These are phyloP conservation scores for Pseudogymnoascus sp. DNA, from an alignment of 2,329 filamentous ascomycete species.

Conservation along the genomic window DNA sequence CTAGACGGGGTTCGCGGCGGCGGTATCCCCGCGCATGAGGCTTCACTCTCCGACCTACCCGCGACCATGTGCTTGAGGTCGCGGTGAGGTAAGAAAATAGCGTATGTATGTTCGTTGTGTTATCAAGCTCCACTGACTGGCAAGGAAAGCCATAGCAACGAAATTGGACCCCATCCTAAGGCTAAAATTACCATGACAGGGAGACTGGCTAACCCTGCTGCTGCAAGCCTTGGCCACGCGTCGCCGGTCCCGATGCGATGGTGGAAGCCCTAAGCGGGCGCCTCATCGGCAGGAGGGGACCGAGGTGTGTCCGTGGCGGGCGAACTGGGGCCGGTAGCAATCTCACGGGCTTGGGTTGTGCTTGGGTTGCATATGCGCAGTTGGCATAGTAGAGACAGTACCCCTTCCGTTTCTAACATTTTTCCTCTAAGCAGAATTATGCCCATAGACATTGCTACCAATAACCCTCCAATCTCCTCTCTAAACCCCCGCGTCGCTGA, in stretches of 20 bases:
- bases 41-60: background rate
- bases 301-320: background rate
- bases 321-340: background rate
- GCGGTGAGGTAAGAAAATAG: background rate
- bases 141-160: background rate
- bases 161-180: background rate
- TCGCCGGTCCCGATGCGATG: background rate
- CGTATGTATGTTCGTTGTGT: background rate
- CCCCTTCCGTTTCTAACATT: background rate
- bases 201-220: background rate
- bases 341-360: background rate
- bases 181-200: background rate
- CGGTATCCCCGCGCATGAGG: background rate
- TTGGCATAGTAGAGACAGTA: background rate
- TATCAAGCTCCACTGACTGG: background rate
- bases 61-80: background rate
- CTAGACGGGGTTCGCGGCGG: background rate
- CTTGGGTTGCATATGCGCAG: background rate
- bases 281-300: background rate
- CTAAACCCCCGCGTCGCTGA: background rate
- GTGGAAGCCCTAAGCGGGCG: slow-evolving; percentile 4
- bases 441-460: background rate
- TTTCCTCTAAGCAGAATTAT: background rate
- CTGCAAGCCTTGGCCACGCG: background rate
- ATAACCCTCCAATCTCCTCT: background rate